Percentiles rank a stretch among this genome's conserved stretches.
These are phyloP conservation scores for Rhododendron mucronatum DNA, from an alignment of 148 eudicot species.

Conservation along the genomic window DNA sequence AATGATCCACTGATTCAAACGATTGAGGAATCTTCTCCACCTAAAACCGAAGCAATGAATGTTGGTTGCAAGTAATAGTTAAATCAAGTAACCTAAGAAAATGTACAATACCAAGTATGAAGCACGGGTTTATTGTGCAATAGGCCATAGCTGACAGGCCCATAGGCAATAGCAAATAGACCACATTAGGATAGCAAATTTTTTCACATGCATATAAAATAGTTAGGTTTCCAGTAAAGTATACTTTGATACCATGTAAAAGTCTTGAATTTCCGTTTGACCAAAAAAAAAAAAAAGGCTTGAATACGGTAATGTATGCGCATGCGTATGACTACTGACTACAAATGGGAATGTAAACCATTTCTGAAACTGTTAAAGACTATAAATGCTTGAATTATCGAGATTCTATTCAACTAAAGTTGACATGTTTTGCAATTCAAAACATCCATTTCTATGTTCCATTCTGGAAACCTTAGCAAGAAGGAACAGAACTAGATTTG, in stretches of 20 bases:
- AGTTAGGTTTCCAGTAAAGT: background rate
- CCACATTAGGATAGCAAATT: too few relatives aligned
- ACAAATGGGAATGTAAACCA: too few relatives aligned
- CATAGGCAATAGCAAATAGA: background rate
- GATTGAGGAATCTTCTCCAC: constrained; percentile 45
- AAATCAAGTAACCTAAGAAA: background rate
- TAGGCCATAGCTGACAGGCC: background rate
- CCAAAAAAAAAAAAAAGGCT: too few relatives aligned
- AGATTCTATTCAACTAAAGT: background rate
- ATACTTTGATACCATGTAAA: too few relatives aligned
- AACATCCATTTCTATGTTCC: background rate
- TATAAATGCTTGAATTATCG: background rate
- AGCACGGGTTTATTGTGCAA: background rate
- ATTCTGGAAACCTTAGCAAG: too few relatives aligned
- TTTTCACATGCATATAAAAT: too few relatives aligned
- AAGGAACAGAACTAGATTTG: too few relatives aligned
- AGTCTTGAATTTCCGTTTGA: too few relatives aligned
- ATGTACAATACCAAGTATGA: background rate
- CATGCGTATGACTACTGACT: too few relatives aligned
- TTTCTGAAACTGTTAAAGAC: too few relatives aligned
- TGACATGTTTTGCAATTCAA: background rate
- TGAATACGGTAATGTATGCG: too few relatives aligned
- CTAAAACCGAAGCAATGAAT: constrained; percentile 28
- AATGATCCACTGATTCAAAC: constrained; percentile 38
- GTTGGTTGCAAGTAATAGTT: background rate